These are phyloP conservation scores for Termitomyces sp. DNA, from an alignment of 768 basidiomycete species.

Conservation along the genomic window DNA sequence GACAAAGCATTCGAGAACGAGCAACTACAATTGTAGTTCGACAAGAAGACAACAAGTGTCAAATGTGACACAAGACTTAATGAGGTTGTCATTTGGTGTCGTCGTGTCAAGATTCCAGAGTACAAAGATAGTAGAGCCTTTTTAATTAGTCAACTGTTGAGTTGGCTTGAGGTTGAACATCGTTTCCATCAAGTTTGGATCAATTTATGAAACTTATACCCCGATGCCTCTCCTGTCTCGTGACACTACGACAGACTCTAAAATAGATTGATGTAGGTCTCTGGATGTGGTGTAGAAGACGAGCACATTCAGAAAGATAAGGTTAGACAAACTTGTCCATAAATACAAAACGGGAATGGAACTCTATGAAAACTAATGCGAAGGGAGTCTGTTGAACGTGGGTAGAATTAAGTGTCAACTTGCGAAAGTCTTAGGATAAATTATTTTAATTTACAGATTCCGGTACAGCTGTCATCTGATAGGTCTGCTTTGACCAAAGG, in stretches of 20 bases:
- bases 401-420: constrained; percentile 11
- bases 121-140: neutral
- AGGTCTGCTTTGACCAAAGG: constrained; percentile 10
- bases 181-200: neutral
- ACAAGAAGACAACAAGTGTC: neutral
- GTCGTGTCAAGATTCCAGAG: no score
- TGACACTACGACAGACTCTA: no score
- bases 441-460: constrained; percentile 1
- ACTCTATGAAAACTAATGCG: constrained; percentile 9
- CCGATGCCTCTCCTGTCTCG: no score
- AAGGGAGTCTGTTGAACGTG: constrained; percentile 6
- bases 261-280: neutral
- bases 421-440: constrained; percentile 6
- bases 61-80: neutral
- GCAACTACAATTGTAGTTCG: no score
- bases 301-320: neutral
- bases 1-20: neutral
- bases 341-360: constrained; percentile 7
- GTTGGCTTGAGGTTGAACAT: neutral
- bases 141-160: neutral
- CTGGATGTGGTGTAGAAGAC: neutral
- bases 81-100: neutral
- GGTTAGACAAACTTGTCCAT: neutral
- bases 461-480: constrained; percentile 8
- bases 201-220: no score